Base-by-base conservation (phyloP, 2,329 filamentous ascomycete genomes). In the Cladorrhinum sp. region DNA sequence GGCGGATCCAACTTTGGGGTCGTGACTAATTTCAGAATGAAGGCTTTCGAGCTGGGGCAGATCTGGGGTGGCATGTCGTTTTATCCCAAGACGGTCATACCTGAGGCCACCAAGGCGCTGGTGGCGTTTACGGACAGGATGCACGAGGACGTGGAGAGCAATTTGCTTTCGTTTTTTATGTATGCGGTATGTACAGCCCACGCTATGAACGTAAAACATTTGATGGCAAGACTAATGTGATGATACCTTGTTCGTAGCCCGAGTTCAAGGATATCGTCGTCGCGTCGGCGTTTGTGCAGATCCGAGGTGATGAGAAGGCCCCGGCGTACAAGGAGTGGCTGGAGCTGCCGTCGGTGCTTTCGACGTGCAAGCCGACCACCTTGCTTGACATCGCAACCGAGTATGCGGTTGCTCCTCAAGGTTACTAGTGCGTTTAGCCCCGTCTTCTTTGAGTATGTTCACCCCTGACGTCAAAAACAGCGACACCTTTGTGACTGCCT, bases 1-100 rank as follows among this genome's bases (percentile, higher is more conserved):
- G 79, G 78, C 10, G 70, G 72, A 16, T 75, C 70, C 65, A 81
- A 80, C 65, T 78, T 78, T 53, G 77, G 76, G 39, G 69, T 74
- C 39, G 66, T 71, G 4, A 70, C 75, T 33, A 61, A 55, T 28
- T 64, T 68, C 61, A 62, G 56, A 48, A 61, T 70, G 57, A 46
- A 50, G 8, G 59, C 64, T 8, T 48, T 69, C 9, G 23, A 49
- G 6, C 62, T 49, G 50, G 56, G 56, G 21, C 39, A 26, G 1
- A 56, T 72, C 3, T 70, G 70, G 69, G 70, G 65, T n/a, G 67
- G 66, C 20, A 63, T 66, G 64, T 61, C 66, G 2, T 42, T 68
- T 6, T 61, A 60, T 16, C 58, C 26, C 4, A 28, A 28, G 9
- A 4, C 4, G 26, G 9, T 9, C 4, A 28, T 28, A 9, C 9